Base-by-base conservation (phyloP, 164 flowering plant genomes). In the Tetrastigma voinierianum region DNA sequence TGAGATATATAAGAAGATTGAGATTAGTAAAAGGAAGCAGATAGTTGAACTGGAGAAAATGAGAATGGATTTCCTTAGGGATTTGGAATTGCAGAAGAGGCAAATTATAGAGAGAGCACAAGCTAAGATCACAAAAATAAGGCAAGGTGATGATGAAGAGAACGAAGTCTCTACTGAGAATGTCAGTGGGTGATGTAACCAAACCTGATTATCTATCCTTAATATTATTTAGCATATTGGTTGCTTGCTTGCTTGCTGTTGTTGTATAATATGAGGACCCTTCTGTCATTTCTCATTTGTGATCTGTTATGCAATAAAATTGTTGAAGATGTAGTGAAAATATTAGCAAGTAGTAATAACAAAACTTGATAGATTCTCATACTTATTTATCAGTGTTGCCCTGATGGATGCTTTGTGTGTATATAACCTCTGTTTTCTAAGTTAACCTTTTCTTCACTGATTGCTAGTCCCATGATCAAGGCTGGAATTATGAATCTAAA, bases 1-100 rank as follows among this genome's bases (percentile, higher is more conserved):
- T 9, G 88, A 84, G 65, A 89, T 90, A 40, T 90, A 92, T 74
- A 96, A 93, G 86, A 93, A 87, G 88, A 84, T 89, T 70, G 97
- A 95, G 84, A 80, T 61, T 58, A 83, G 72, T 60, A 95, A 90
- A 86, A 83, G 93, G 80, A 85, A 86, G 72, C 98, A 89, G 65
- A 88, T 90, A 89, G 17, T 83, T 78, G 97, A 93, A 70, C 67
- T 93, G 73, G 99, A 96, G 87, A 90, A 71, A 69, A 88, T 93
- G 96, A 82, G 96, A 74, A 84, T 85, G 84, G 97, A 93, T 67
- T 93, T 89, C 62, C 90, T 83, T 52, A 81, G 87, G 64, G 99
- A 96, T 45, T 63, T 96, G 76, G 99, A 96, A 79, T 24, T 81
- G 71, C 87, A 90, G 72, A 90, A 83, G 84, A 85, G 82, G 79